A percentile compares a stretch with the other conserved stretches of the same genome.
These are phyloP conservation scores for Leccinellum albellum DNA, from an alignment of 768 basidiomycete species.

Conservation along the genomic window DNA sequence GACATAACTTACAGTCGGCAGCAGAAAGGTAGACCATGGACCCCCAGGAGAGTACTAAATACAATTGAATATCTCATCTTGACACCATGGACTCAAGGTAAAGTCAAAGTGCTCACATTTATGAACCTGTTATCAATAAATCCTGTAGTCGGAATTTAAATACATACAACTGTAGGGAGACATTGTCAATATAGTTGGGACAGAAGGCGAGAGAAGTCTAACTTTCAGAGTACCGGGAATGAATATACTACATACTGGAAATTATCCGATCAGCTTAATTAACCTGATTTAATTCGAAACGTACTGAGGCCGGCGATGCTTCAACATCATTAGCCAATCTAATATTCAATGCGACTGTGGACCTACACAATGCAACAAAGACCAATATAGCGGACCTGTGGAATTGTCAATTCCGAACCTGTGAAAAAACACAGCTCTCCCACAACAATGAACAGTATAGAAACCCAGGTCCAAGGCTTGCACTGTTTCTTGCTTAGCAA, in stretches of 20 bases:
- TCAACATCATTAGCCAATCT: background rate
- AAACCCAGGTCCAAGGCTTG: slow-evolving; percentile 11
- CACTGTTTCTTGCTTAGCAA: background rate
- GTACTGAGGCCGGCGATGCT: background rate
- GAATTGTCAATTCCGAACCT: background rate
- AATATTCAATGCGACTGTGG: too few relatives aligned
- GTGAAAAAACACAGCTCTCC: background rate
- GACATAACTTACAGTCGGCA: slow-evolving; percentile 7
- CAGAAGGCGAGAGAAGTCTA: background rate
- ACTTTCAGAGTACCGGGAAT: slow-evolving; percentile 1
- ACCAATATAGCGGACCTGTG: background rate
- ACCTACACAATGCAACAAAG: slow-evolving; percentile 2
- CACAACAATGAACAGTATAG: slow-evolving; percentile 8
- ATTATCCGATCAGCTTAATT: background rate
- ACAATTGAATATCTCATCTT: background rate
- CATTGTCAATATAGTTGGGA: background rate
- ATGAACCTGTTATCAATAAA: background rate
- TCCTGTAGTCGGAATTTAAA: too few relatives aligned
- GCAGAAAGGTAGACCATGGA: slow-evolving; percentile 5
- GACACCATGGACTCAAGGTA: background rate
- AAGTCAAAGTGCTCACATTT: slow-evolving; percentile 8
- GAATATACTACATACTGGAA: background rate
- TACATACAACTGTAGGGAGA: background rate
- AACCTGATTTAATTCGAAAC: background rate
- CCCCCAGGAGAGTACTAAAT: background rate